phyloP scores from a whole-genome alignment of 129 eudicot species.

The Helianthus annuus region HanXRQr2.0-SUNRISE NC_035442.2:179752149-179752648 shows the following conservation, averaged over 20 bases:
- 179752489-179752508: no score
- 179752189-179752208: slow-evolving; percentile 89
- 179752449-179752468: no score
- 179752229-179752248: slow-evolving; percentile 93
- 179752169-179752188: slow-evolving; percentile 64
- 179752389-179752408: no score
- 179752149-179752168: slow-evolving; percentile 33
- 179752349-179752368: neutral
- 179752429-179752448: no score
- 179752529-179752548: no score
- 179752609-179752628: no score
- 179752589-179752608: no score
- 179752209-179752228: slow-evolving; percentile 97
- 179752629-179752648: neutral
- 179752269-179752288: slow-evolving; percentile 74
- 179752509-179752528: no score
- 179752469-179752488: no score
- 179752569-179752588: no score
- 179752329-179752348: neutral
- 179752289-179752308: slow-evolving; percentile 78
- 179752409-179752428: no score
- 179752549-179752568: no score
- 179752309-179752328: slow-evolving; percentile 49
- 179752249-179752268: slow-evolving; percentile 81
- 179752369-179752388: neutral